Conservation (phyloP, 2,329 filamentous ascomycete species). For the Ophiosphaerella narmari region DNA sequence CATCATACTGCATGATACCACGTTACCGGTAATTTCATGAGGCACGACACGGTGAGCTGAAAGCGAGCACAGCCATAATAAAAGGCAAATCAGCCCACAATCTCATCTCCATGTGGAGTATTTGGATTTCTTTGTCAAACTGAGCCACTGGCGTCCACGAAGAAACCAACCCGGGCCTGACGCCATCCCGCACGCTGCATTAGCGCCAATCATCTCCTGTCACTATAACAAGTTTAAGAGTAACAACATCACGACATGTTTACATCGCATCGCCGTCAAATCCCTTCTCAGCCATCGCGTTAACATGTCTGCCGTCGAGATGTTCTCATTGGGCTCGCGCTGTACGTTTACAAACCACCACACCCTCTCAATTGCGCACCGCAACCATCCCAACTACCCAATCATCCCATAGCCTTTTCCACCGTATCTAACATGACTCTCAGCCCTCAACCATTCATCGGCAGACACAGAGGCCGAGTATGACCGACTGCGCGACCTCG, state of each 20-base stretch:
- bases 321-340: conserved; percentile 43
- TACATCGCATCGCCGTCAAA: not conserved
- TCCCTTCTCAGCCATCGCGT: conserved; percentile 10
- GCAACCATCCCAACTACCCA: not conserved
- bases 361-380: not conserved
- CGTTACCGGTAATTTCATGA: too few relatives aligned
- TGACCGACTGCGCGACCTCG: conserved; percentile 83
- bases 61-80: not conserved
- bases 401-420: not conserved
- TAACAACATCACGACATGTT: conserved; percentile 20
- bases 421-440: conserved; percentile 5
- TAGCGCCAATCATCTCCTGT: conserved; percentile 18
- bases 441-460: conserved; percentile 44
- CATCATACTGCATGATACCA: too few relatives aligned
- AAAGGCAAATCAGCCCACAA: not conserved
- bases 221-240: conserved; percentile 2
- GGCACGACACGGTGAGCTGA: not conserved
- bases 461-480: conserved; percentile 74
- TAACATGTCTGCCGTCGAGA: conserved; percentile 39
- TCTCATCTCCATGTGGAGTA: not conserved
- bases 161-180: conserved; percentile 21
- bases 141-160: conserved; percentile 1
- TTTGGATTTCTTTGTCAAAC: not conserved
- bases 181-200: conserved; percentile 25
- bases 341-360: conserved; percentile 22